Evolutionary conservation across 352 stramenopile species (phyloP).

Genomic region (Pythium graminicola): DNA sequence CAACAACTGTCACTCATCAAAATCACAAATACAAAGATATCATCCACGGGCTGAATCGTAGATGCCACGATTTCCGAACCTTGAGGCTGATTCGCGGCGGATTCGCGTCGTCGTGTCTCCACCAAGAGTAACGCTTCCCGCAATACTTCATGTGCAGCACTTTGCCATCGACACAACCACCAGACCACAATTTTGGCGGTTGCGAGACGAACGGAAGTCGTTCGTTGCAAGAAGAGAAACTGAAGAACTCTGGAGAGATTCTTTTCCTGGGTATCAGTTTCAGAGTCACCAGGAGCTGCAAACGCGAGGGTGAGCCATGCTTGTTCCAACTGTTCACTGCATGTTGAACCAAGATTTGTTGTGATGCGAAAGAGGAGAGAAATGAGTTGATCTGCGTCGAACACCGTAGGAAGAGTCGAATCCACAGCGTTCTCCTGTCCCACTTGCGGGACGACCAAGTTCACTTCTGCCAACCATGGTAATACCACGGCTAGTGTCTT

Average conservation of each 20-base stretch:
- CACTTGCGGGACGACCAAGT: not conserved
- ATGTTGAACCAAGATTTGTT: slow-evolving; percentile 29
- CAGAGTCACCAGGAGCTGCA: not conserved
- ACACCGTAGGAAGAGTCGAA: not conserved
- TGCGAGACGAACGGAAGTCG: slow-evolving; percentile 26
- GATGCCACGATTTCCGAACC: not conserved
- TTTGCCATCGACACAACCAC: slow-evolving; percentile 64
- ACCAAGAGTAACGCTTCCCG: slow-evolving; percentile 18
- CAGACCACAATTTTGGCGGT: slow-evolving; percentile 52
- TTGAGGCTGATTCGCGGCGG: not conserved
- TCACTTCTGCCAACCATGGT: slow-evolving; percentile 50
- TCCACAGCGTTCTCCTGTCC: not conserved
- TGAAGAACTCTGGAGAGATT: slow-evolving; percentile 27
- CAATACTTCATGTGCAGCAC: slow-evolving; percentile 39
- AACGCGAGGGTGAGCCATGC: slow-evolving; percentile 59
- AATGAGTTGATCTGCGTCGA: slow-evolving; percentile 26
- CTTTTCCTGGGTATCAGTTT: not conserved
- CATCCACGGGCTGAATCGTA: slow-evolving; percentile 25
- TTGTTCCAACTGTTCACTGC: slow-evolving; percentile 51
- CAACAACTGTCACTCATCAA: slow-evolving; percentile 29
- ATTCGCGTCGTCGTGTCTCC: slow-evolving; percentile 16
- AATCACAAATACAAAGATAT: slow-evolving; percentile 29
- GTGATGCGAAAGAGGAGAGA: slow-evolving; percentile 53
- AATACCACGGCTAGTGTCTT: slow-evolving; percentile 49
- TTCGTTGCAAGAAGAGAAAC: slow-evolving; percentile 48